These are phyloP conservation scores for Aureobasidium sp. DNA, from an alignment of 2,329 filamentous ascomycete genomes.

Conservation along the genomic window DNA sequence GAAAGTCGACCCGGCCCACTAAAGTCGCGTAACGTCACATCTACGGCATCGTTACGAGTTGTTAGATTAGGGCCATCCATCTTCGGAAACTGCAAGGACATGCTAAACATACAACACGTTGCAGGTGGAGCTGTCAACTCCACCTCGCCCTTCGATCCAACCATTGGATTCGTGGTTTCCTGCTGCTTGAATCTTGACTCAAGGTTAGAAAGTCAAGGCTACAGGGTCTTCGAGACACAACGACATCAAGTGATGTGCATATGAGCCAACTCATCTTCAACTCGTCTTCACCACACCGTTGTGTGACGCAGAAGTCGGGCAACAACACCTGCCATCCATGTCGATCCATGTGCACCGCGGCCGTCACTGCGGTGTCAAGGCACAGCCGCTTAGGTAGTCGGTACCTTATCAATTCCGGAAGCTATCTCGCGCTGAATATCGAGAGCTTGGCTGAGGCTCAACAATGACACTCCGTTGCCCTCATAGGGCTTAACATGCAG, in stretches of 20 bases:
- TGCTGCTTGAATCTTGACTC: not conserved
- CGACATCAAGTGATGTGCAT: not conserved
- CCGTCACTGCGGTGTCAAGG: not conserved
- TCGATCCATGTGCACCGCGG: not conserved
- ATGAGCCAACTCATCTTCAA: not conserved
- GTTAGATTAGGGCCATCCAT: not conserved
- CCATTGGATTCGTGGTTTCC: not conserved
- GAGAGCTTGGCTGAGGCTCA: not conserved
- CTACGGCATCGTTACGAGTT: slow-evolving; percentile 1
- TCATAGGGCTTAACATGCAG: not conserved
- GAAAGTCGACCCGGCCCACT: not conserved
- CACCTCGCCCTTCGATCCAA: not conserved
- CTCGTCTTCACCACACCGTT: not conserved
- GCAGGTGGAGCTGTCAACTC: not conserved
- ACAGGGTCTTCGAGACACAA: not conserved
- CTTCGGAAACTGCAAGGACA: slow-evolving; percentile 2
- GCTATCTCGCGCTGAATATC: not conserved
- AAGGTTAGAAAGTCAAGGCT: not conserved
- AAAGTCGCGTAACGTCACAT: not conserved
- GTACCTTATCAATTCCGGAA: not conserved
- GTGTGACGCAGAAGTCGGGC: not conserved
- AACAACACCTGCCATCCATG: not conserved
- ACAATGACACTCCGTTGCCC: not conserved
- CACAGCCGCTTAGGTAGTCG: not conserved
- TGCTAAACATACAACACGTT: not conserved